phyloP scores from a whole-genome alignment of 108 stramenopile species.

The Nannochloropsis gaditana region DNA sequence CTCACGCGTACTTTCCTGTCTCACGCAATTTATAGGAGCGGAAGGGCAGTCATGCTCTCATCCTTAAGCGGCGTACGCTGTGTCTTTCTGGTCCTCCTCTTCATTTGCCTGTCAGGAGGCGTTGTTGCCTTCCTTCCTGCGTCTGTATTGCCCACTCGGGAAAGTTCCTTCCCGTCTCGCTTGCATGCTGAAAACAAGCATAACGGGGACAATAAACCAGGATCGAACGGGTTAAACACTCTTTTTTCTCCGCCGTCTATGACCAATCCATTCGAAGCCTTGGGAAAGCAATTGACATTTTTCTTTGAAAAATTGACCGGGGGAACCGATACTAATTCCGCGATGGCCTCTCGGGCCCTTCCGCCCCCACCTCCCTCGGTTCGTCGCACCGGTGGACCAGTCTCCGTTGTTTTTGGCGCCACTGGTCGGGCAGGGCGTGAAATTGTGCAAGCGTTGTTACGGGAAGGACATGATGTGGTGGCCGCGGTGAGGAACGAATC shows the following conservation, averaged over 20 bases:
- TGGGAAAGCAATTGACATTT: neutral
- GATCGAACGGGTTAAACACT: neutral
- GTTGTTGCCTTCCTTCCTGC: neutral
- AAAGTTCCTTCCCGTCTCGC: neutral
- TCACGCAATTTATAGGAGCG: no score
- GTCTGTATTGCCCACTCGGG: neutral
- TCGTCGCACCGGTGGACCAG: neutral
- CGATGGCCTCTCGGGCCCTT: neutral
- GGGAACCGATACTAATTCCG: neutral
- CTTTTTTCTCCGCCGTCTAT: neutral
- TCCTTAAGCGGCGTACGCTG: neutral
- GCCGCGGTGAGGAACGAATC: constrained; percentile 27
- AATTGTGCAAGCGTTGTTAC: constrained; percentile 37
- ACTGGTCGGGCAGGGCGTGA: constrained; percentile 32
- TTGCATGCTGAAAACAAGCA: neutral
- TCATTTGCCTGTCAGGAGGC: neutral
- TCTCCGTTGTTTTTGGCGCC: constrained; percentile 33
- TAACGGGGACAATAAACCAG: neutral
- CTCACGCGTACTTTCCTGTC: no score
- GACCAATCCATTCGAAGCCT: neutral
- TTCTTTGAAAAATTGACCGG: neutral
- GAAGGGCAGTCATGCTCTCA: no score
- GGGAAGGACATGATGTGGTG: constrained; percentile 33
- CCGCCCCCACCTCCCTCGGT: neutral
- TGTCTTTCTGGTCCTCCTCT: neutral